phyloP scores from a whole-genome alignment of 2,329 filamentous ascomycete species.

The Aspergillus quadricinctus region DNA sequence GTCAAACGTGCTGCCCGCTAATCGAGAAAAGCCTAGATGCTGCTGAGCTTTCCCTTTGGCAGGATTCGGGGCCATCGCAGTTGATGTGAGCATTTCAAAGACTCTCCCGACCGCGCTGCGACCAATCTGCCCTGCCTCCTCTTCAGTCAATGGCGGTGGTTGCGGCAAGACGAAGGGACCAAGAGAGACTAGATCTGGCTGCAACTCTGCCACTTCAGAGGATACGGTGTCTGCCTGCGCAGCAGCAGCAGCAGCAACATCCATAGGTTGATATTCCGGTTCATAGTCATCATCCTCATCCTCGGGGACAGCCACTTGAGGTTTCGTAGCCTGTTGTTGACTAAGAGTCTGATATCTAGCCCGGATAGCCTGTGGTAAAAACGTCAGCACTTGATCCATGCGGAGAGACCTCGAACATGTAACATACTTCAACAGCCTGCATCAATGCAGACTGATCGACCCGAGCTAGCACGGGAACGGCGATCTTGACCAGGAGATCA shows the following conservation, averaged over 20 bases:
- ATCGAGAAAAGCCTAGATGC: constrained; percentile 71
- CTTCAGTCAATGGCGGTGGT: constrained; percentile 67
- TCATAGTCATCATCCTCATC: constrained; percentile 92
- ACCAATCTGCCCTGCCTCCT: constrained; percentile 69
- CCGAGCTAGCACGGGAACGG: constrained; percentile 70
- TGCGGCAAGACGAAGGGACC: constrained; percentile 75
- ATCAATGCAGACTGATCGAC: constrained; percentile 66
- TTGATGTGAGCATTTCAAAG: constrained; percentile 68
- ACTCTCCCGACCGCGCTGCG: constrained; percentile 71
- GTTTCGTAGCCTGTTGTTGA: constrained; percentile 33
- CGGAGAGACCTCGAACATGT: not conserved
- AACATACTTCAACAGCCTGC: constrained; percentile 65
- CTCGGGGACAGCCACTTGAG: constrained; percentile 23
- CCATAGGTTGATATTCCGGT: constrained; percentile 73
- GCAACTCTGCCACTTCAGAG: constrained; percentile 69
- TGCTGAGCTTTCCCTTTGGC: constrained; percentile 48
- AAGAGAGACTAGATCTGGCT: constrained; percentile 57
- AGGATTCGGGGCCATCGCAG: constrained; percentile 61
- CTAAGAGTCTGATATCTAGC: constrained; percentile 34
- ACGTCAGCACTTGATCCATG: constrained; percentile 3
- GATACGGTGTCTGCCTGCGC: constrained; percentile 63
- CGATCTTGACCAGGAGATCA: constrained; percentile 72
- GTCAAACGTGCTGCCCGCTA: constrained; percentile 80
- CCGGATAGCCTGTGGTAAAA: constrained; percentile 32
- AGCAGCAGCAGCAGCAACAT: constrained; percentile 37